Evolutionary conservation across 495 filamentous ascomycete genomes (phyloP).

Genomic region (Aspergillus egyptiacus): DNA sequence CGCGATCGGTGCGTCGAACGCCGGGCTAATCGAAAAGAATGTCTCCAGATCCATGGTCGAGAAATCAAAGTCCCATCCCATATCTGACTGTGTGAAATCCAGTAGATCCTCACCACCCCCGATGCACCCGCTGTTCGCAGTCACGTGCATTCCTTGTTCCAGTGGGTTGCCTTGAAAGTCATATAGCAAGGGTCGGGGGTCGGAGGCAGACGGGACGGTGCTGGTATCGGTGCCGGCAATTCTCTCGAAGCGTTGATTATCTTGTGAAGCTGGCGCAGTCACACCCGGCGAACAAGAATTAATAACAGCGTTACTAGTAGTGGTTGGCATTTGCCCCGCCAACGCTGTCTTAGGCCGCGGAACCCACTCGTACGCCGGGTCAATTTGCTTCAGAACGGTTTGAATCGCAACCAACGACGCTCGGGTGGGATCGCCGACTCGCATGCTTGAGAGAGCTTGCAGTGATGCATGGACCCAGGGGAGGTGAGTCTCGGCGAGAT

Average conservation of each 20-base stretch:
- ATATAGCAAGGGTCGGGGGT: slow-evolving; percentile 9
- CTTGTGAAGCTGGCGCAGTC: not conserved
- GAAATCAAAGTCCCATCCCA: slow-evolving; percentile 44
- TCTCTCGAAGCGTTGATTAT: not conserved
- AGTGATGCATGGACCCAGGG: slow-evolving; percentile 38
- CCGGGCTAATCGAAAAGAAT: slow-evolving; percentile 35
- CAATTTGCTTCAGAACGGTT: slow-evolving; percentile 30
- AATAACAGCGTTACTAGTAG: no score
- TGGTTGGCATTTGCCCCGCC: no score
- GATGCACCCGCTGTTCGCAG: slow-evolving; percentile 18
- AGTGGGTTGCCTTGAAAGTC: slow-evolving; percentile 23
- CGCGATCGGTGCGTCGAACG: slow-evolving; percentile 4
- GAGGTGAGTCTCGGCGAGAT: slow-evolving; percentile 28
- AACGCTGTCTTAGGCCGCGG: not conserved
- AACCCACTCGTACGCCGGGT: slow-evolving; percentile 32
- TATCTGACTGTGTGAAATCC: slow-evolving; percentile 40
- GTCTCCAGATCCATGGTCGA: slow-evolving; percentile 43
- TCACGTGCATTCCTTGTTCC: slow-evolving; percentile 20
- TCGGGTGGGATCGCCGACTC: slow-evolving; percentile 24
- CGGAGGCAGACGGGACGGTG: not conserved
- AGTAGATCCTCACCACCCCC: slow-evolving; percentile 32
- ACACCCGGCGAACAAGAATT: no score
- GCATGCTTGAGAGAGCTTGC: slow-evolving; percentile 30
- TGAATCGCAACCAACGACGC: slow-evolving; percentile 31
- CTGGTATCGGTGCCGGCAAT: not conserved